Base-by-base conservation (phyloP, 1,139 yeast species). In the Protomyces macrosporus region DNA sequence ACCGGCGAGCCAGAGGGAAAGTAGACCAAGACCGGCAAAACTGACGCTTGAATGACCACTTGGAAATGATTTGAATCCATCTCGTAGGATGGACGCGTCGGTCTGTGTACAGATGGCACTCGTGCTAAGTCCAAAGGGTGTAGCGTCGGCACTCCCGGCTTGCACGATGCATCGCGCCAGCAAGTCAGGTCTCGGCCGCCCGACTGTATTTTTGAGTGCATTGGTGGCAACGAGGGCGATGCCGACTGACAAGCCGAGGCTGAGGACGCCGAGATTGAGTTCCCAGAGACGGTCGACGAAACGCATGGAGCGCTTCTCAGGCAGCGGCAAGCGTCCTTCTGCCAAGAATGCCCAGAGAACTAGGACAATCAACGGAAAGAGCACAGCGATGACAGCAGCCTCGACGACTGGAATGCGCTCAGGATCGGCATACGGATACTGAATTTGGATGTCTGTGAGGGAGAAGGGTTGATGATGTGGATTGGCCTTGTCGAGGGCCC, bases 151-250 rank as follows among this genome's bases (percentile, higher is more conserved):
- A 7, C 36, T 36, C 3, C 68, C 65, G 33, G 65, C 68, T 12
- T n/a, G 51, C 6, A 45, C 79, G 6, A 79, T 73, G 73, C 95
- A 88, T 68, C 96, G 79, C 14, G 84, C 85, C 64, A 88, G 74
- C 70, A 88, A 86, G 73, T 88, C 95, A 0, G 95, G 95, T 70
- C 95, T 79, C 64, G 84, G 84, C 72, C 93, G 81, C 0, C 93
- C 91, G 65, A 88, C 82, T 76, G 84, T 81, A 71, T 86, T 84
- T 75, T 88, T 88, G 67, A 87, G 74, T 36, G 84, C 78, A 71
- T 87, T 89, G 1, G 91, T 86, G 57, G 86, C 71, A 39, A 86
- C 68, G 23, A 80, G 78, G 53, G 82, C 81, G n/a, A 83, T 74
- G n/a, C 81, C 76, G 68, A 84, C 74, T 0, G 87, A 76, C 10